Conservation (phyloP, 805 yeast genomes). For the Grigorovia humatica region DNA sequence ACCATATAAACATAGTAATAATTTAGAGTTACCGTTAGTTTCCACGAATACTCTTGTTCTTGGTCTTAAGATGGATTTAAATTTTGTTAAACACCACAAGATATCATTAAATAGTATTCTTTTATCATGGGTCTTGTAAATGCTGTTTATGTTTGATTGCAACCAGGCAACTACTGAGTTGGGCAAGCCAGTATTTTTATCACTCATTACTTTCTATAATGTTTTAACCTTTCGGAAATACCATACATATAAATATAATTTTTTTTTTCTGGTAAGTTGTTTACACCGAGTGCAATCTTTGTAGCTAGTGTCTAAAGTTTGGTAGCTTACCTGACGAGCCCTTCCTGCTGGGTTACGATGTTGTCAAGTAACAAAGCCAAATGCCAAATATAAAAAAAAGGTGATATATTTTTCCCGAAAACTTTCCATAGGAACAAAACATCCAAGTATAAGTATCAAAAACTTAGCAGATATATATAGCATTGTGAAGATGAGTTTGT, state of each 20-base stretch:
- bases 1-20: conserved; percentile 60
- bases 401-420: too few species aligned
- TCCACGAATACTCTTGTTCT: conserved; percentile 56
- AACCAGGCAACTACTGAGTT: conserved; percentile 7
- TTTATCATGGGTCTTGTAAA: conserved; percentile 42
- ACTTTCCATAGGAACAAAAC: not conserved
- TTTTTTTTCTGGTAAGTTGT: not conserved
- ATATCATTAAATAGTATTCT: conserved; percentile 54
- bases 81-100: conserved; percentile 36
- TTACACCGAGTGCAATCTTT: too few species aligned
- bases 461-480: too few species aligned
- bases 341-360: too few species aligned
- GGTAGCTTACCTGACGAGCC: too few species aligned
- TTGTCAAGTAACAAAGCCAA: too few species aligned
- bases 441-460: not conserved
- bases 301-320: too few species aligned
- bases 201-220: not conserved
- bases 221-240: too few species aligned
- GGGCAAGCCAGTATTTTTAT: conserved; percentile 1
- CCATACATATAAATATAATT: too few species aligned
- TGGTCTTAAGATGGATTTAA: conserved; percentile 46
- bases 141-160: conserved; percentile 20
- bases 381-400: too few species aligned
- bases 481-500: conserved; percentile 5
- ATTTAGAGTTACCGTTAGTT: conserved; percentile 45